Conservation (phyloP, 129 eudicot species). For the Helianthus tuberosus region DNA sequence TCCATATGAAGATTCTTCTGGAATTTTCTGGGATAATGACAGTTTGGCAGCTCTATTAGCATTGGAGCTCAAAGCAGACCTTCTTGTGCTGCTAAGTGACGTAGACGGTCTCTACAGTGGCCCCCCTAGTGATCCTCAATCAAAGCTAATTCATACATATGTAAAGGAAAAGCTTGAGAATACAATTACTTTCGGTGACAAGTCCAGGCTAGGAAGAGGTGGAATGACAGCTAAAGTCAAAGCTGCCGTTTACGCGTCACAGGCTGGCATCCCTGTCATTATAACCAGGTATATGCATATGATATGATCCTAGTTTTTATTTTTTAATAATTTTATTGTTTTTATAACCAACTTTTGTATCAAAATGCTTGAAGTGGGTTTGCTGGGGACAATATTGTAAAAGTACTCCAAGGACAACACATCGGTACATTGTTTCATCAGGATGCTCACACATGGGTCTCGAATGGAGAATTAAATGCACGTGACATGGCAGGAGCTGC, state of each 20-base stretch:
- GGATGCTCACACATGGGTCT: slow-evolving; percentile 72
- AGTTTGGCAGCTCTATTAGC: slow-evolving; percentile 92
- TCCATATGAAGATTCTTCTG: slow-evolving; percentile 97
- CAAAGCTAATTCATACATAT: slow-evolving; percentile 58
- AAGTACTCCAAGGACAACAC: slow-evolving; percentile 65
- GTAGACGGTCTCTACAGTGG: slow-evolving; percentile 98
- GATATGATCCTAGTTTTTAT: not conserved
- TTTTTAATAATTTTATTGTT: slow-evolving; percentile 11
- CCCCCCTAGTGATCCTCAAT: slow-evolving; percentile 84
- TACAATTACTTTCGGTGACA: slow-evolving; percentile 86
- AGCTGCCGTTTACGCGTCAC: slow-evolving; percentile 93
- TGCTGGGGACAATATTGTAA: slow-evolving; percentile 63
- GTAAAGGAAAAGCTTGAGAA: slow-evolving; percentile 67
- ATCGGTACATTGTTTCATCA: slow-evolving; percentile 85
- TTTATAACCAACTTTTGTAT: not conserved
- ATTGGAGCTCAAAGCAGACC: slow-evolving; percentile 97
- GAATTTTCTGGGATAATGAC: slow-evolving; percentile 98
- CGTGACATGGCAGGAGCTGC: slow-evolving; percentile 93
- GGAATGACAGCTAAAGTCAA: slow-evolving; percentile 98
- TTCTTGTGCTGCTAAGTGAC: slow-evolving; percentile 84
- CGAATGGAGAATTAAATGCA: slow-evolving; percentile 54
- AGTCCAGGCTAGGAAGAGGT: slow-evolving; percentile 93
- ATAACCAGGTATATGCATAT: slow-evolving; percentile 66
- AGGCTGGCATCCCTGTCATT: slow-evolving; percentile 91
- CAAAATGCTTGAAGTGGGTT: slow-evolving; percentile 58